phyloP scores from a whole-genome alignment of 179 eudicot genomes.

The Actinidia polygama region DNA sequence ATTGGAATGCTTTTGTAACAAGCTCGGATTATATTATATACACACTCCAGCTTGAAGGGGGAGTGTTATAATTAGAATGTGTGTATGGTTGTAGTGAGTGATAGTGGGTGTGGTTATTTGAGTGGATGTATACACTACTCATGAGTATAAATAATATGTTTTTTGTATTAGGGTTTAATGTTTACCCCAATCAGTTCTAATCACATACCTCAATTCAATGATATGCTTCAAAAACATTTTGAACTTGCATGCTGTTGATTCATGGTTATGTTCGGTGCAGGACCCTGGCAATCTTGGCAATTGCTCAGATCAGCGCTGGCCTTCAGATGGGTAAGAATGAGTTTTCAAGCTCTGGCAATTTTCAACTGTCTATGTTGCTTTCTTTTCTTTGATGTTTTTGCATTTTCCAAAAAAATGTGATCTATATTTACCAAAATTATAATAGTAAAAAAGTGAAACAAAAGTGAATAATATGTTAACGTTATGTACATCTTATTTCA shows the following conservation, averaged over 20 bases:
- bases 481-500: not conserved
- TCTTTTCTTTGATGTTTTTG: not conserved
- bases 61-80: too few relatives aligned
- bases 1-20: too few relatives aligned
- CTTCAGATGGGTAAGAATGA: conserved; percentile 76
- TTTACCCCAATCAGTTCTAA: too few relatives aligned
- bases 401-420: not conserved
- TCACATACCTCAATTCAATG: not conserved
- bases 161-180: too few relatives aligned
- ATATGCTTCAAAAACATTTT: not conserved
- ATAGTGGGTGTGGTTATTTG: too few relatives aligned
- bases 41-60: too few relatives aligned
- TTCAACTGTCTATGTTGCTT: not conserved
- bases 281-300: conserved; percentile 98
- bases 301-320: conserved; percentile 92
- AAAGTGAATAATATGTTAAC: not conserved
- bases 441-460: not conserved
- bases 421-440: not conserved
- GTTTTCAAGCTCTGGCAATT: not conserved
- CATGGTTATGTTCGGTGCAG: conserved; percentile 37
- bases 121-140: too few relatives aligned
- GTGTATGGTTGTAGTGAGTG: too few relatives aligned
- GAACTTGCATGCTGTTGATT: too few relatives aligned
- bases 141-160: too few relatives aligned
- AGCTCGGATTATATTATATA: too few relatives aligned